Evolutionary conservation across 306 rosid species (phyloP), one percentile per base, ranked within the genome.

Genomic region (Datisca glomerata): DNA sequence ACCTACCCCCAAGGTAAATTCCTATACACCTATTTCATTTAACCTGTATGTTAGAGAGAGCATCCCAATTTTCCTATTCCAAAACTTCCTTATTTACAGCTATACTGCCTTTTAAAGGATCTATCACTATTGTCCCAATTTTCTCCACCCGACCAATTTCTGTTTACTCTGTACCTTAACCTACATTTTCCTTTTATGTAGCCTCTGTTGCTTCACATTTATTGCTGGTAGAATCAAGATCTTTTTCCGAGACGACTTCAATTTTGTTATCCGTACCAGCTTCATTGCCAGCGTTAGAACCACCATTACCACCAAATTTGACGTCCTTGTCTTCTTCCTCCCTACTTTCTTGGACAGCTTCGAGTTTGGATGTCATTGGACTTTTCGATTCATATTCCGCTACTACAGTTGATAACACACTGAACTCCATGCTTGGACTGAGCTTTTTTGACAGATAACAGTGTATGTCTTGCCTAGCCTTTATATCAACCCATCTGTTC

Each of bases 401-500:
- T 15, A 16, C 18, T 8, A n/a, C 8, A 20, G 69, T 36, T 45
- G 55, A 51, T 48, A 41, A 32, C n/a, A 35, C 34, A 23, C 57
- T 43, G 47, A 41, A 49, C 46, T 67, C 40, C 37, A 21, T 41
- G 28, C 66, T 3, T 18, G 65, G 43, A 49, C 54, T 45, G 51
- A 44, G 42, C 24, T 55, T 56, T 52, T 71, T 46, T 33, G 83
- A 42, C 43, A 84, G 20, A 47, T 45, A 24, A 41, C 63, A 45
- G 56, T 68, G 53, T 23, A 79, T 68, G 55, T 76, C 69, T 4
- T 76, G 74, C 66, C 55, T 76, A 42, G 57, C 39, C 46, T 12
- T 51, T 52, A 76, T 52, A 46, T 63, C 81, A 49, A 76, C 62
- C 95, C 95, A 84, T 43, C 39, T 66, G 63, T 70, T 51, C 42